These are phyloP conservation scores for Rhizopogon vulgaris DNA, from an alignment of 768 basidiomycete species.

Conservation along the genomic window DNA sequence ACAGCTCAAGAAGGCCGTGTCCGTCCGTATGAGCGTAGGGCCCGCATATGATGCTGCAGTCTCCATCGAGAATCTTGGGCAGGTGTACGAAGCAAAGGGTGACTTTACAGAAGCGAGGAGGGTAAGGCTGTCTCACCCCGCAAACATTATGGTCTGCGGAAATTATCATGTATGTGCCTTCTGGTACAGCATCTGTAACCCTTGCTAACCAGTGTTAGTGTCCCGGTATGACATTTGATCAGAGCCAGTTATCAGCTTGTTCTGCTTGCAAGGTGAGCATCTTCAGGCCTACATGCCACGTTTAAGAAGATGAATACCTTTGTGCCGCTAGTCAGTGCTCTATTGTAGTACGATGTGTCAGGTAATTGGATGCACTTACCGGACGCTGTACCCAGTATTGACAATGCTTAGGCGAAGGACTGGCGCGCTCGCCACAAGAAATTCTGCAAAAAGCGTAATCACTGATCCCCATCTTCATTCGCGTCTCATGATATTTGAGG, in stretches of 20 bases:
- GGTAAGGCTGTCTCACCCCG: constrained; percentile 19
- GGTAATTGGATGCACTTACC: constrained; percentile 4
- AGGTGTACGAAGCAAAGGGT: constrained; percentile 29
- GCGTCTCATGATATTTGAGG: too few relatives aligned
- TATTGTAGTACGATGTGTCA: constrained; percentile 24
- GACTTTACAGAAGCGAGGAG: constrained; percentile 24
- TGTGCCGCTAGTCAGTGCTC: constrained; percentile 10
- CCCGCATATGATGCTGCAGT: constrained; percentile 28
- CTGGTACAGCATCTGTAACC: neutral
- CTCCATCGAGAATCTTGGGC: constrained; percentile 32
- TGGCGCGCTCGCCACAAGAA: constrained; percentile 25
- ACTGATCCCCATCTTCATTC: too few relatives aligned
- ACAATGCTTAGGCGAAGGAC: constrained; percentile 13
- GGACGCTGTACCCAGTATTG: neutral
- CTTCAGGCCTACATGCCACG: neutral
- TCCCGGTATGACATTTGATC: constrained; percentile 12
- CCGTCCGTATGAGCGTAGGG: constrained; percentile 18
- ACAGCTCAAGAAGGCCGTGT: constrained; percentile 26
- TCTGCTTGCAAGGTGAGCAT: constrained; percentile 20
- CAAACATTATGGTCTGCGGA: constrained; percentile 22
- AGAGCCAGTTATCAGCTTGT: constrained; percentile 18
- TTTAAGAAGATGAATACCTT: neutral
- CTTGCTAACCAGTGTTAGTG: constrained; percentile 14
- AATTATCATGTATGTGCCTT: constrained; percentile 18
- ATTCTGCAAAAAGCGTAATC: constrained; percentile 23